phyloP scores from a whole-genome alignment of 257 asterid species.

The Dorcoceras hygrometricum region DNA sequence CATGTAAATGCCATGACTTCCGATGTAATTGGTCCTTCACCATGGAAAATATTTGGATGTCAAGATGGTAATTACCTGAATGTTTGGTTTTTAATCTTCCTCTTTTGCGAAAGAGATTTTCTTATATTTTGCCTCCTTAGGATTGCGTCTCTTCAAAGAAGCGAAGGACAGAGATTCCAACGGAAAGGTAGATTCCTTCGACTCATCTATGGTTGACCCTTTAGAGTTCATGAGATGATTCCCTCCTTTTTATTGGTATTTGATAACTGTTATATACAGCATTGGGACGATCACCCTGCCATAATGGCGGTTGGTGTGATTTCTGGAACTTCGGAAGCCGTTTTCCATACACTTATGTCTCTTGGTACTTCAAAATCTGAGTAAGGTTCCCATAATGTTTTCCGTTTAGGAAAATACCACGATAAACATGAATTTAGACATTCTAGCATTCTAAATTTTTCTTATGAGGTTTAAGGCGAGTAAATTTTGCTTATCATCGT shows the following conservation, averaged over 20 bases:
- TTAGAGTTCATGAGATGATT: conserved; percentile 5
- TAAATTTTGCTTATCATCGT: too few relatives aligned
- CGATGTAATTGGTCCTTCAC: conserved; percentile 77
- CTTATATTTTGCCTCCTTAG: conserved; percentile 37
- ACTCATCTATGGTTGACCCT: background rate
- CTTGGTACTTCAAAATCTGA: conserved; percentile 84
- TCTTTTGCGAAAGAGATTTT: conserved; percentile 3
- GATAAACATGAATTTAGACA: background rate
- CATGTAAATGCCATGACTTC: conserved; percentile 65
- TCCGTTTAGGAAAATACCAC: background rate
- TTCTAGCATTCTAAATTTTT: background rate
- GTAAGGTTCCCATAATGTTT: conserved; percentile 39
- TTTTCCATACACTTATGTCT: conserved; percentile 76
- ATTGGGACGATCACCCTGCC: conserved; percentile 70
- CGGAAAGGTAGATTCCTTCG: conserved; percentile 43
- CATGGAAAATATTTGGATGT: conserved; percentile 88
- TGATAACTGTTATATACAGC: conserved; percentile 29
- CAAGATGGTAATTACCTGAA: conserved; percentile 54
- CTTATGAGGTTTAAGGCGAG: conserved; percentile 3
- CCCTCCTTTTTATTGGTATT: background rate
- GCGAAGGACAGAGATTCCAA: conserved; percentile 65
- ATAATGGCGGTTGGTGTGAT: conserved; percentile 95
- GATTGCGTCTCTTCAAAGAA: conserved; percentile 88
- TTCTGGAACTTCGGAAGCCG: conserved; percentile 74
- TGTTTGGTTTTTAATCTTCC: conserved; percentile 4